These are phyloP conservation scores for Psilocybe azurescens DNA, from an alignment of 768 basidiomycete species.

Conservation along the genomic window DNA sequence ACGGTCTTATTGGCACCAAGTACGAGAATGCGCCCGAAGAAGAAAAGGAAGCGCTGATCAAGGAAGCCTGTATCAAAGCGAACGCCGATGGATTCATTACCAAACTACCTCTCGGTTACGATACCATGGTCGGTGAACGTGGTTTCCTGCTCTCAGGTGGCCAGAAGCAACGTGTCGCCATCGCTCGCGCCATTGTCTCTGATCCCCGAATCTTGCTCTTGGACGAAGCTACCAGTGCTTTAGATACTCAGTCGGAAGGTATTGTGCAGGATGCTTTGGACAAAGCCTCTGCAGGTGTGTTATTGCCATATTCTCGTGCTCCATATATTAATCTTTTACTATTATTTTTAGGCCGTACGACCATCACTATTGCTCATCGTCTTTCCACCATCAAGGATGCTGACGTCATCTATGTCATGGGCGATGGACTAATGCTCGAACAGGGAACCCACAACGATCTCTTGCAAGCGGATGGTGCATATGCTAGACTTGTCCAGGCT, in stretches of 20 bases:
- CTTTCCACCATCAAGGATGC: slow-evolving; percentile 88
- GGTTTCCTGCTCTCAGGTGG: too few relatives aligned
- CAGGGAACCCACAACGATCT: slow-evolving; percentile 79
- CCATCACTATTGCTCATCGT: slow-evolving; percentile 82
- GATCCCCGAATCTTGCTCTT: slow-evolving; percentile 87
- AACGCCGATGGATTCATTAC: too few relatives aligned
- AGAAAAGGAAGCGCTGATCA: too few relatives aligned
- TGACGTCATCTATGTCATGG: slow-evolving; percentile 88
- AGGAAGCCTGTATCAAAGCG: too few relatives aligned
- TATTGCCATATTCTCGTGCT: slow-evolving; percentile 10
- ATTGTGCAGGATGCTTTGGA: slow-evolving; percentile 91
- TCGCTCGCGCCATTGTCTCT: slow-evolving; percentile 89
- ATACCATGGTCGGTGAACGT: too few relatives aligned
- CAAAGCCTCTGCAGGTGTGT: slow-evolving; percentile 72
- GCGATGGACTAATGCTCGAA: slow-evolving; percentile 83
- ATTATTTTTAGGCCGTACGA: slow-evolving; percentile 62
- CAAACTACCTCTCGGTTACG: too few relatives aligned
- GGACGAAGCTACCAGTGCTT: slow-evolving; percentile 87
- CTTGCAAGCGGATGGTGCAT: slow-evolving; percentile 64
- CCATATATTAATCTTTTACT: not conserved
- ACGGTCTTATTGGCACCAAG: too few relatives aligned
- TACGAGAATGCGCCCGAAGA: too few relatives aligned
- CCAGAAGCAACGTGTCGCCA: slow-evolving; percentile 90
- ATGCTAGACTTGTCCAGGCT: slow-evolving; percentile 76
- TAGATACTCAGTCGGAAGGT: slow-evolving; percentile 87